phyloP scores from a whole-genome alignment of 1,284 basidiomycete genomes.

The Ganoderma lingzhi region DNA sequence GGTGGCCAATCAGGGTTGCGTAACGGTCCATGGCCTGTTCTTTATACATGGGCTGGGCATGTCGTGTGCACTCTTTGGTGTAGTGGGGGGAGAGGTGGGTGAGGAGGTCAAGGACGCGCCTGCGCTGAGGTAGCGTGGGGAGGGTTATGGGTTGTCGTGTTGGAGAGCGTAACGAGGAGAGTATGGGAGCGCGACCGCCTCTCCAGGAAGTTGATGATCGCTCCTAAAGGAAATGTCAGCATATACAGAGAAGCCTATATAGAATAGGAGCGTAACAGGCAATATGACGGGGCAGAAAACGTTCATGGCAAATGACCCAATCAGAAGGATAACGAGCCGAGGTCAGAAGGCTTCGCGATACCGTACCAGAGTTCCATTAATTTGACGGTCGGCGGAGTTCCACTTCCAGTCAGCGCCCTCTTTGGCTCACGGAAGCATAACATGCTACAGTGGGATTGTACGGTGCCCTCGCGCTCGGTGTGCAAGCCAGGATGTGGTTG shows the following conservation, averaged over 20 bases:
- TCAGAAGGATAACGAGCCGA: too few relatives aligned
- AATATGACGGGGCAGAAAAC: neutral
- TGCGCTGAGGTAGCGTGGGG: slow-evolving; percentile 82
- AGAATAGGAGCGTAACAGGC: neutral
- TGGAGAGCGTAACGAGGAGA: slow-evolving; percentile 48
- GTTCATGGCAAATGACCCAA: too few relatives aligned
- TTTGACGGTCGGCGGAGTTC: too few relatives aligned
- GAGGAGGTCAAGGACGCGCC: slow-evolving; percentile 85
- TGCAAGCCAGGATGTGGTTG: too few relatives aligned
- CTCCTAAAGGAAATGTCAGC: slow-evolving; percentile 33
- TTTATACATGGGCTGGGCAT: slow-evolving; percentile 83
- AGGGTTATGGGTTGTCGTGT: slow-evolving; percentile 68
- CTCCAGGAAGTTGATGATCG: slow-evolving; percentile 58
- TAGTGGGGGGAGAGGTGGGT: slow-evolving; percentile 89
- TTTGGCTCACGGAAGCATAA: too few relatives aligned
- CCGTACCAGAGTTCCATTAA: too few relatives aligned
- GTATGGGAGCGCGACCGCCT: slow-evolving; percentile 55
- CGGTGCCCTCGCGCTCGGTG: too few relatives aligned
- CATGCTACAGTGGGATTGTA: too few relatives aligned
- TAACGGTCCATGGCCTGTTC: slow-evolving; percentile 90
- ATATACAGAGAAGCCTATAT: slow-evolving; percentile 13
- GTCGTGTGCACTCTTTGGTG: slow-evolving; percentile 89
- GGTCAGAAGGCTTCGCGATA: too few relatives aligned
- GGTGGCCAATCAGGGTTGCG: slow-evolving; percentile 81
- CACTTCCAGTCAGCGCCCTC: too few relatives aligned